These are phyloP conservation scores for Apophysomyces elegans DNA, from an alignment of 371 early-diverging fungal genomes.

Conservation along the genomic window DNA sequence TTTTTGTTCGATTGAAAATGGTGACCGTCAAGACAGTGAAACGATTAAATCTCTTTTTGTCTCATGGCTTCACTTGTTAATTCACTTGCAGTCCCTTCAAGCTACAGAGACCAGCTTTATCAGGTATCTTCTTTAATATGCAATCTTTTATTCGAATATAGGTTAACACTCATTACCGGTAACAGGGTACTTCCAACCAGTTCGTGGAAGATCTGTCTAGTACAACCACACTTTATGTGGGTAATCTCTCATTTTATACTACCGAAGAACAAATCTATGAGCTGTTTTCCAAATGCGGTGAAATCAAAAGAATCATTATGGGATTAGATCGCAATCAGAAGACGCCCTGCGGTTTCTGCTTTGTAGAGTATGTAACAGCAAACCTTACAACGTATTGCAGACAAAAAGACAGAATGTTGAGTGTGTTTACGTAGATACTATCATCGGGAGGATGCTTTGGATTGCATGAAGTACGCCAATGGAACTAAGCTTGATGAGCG, in stretches of 20 bases:
- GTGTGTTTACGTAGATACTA: conserved; percentile 72
- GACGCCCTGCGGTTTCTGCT: conserved; percentile 99
- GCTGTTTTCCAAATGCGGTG: conserved; percentile 94
- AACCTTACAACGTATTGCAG: neutral
- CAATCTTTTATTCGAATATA: neutral
- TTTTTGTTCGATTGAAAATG: too few relatives aligned
- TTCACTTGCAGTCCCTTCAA: conserved; percentile 83
- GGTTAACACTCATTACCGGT: neutral
- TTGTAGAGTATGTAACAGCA: conserved; percentile 85
- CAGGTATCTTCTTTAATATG: conserved; percentile 47
- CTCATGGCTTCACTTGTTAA: conserved; percentile 73
- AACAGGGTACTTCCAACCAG: conserved; percentile 74
- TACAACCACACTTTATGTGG: conserved; percentile 93
- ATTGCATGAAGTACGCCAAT: conserved; percentile 93
- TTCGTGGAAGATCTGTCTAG: conserved; percentile 68
- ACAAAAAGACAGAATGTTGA: neutral
- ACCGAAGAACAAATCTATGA: conserved; percentile 99
- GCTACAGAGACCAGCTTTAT: conserved; percentile 86
- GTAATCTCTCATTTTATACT: conserved; percentile 97
- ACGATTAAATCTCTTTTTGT: too few relatives aligned
- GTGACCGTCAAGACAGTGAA: too few relatives aligned
- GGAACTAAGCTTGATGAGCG: conserved; percentile 96
- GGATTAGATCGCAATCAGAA: conserved; percentile 93
- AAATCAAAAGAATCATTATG: conserved; percentile 98
- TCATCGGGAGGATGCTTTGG: conserved; percentile 82